phyloP scores from a whole-genome alignment of 2,329 filamentous ascomycete species.

The Clarireedia paspali region DNA sequence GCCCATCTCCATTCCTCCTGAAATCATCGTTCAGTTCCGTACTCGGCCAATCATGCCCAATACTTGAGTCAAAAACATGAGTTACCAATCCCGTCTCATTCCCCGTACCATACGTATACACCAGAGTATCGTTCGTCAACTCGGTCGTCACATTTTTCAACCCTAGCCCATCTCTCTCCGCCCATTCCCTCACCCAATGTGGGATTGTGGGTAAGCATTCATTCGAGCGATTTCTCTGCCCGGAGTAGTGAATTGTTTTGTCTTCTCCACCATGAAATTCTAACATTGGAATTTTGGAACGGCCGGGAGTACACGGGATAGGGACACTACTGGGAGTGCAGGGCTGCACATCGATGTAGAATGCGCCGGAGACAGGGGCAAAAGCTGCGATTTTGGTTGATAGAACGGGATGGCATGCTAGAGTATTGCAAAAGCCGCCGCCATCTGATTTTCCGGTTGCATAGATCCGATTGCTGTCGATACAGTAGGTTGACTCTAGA shows the following conservation, averaged over 20 bases:
- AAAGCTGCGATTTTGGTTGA: conserved; percentile 38
- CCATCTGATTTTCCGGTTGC: conserved; percentile 40
- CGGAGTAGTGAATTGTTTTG: conserved; percentile 37
- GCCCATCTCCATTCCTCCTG: not conserved
- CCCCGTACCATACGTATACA: conserved; percentile 10
- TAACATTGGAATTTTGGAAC: conserved; percentile 36
- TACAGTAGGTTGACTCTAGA: conserved; percentile 33
- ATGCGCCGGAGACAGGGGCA: conserved; percentile 37
- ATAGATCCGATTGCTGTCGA: conserved; percentile 35
- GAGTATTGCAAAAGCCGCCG: conserved; percentile 35
- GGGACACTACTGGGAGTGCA: conserved; percentile 32
- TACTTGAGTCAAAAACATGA: conserved; percentile 8
- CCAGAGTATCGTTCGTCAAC: conserved; percentile 1
- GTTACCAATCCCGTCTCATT: conserved; percentile 6
- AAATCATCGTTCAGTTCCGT: conserved; percentile 10
- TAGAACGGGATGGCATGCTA: conserved; percentile 35
- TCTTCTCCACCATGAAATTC: conserved; percentile 45
- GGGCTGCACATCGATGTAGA: conserved; percentile 30
- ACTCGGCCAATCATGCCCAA: conserved; percentile 14
- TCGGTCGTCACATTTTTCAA: not conserved
- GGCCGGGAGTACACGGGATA: conserved; percentile 32
- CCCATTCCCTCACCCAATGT: conserved; percentile 12
- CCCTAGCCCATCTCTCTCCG: conserved; percentile 7
- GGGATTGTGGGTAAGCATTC: conserved; percentile 38
- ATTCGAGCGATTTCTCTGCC: conserved; percentile 33